Evolutionary conservation across 2,329 filamentous ascomycete genomes (phyloP).

Genomic region (Trichoderma pleuroti): DNA sequence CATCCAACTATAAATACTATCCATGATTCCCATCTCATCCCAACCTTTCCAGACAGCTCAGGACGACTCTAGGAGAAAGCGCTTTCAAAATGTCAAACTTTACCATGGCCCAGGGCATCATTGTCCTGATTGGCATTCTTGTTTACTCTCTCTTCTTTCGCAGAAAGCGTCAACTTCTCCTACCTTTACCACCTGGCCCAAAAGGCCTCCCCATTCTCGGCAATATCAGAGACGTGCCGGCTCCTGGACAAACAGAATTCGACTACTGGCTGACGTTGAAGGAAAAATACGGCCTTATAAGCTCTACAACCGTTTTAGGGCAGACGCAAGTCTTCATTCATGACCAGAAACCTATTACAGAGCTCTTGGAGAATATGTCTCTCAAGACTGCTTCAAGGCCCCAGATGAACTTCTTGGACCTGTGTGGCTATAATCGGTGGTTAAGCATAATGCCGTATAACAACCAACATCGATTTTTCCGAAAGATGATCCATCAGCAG

Average conservation of each 20-base stretch:
- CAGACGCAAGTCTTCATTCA: not conserved
- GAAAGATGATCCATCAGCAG: conserved; percentile 9
- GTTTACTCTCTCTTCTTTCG: conserved; percentile 2
- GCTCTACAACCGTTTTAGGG: not conserved
- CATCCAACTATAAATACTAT: not conserved
- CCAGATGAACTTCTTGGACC: not conserved
- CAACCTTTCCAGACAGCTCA: not conserved
- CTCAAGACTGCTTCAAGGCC: conserved; percentile 12
- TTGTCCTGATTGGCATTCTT: not conserved
- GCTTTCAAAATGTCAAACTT: not conserved
- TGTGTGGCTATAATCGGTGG: conserved; percentile 25
- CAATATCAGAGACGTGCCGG: conserved; percentile 45
- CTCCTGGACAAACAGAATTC: conserved; percentile 29
- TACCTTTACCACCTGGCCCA: conserved; percentile 29
- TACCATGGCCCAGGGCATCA: not conserved
- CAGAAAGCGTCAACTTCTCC: not conserved
- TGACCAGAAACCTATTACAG: not conserved
- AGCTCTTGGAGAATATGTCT: not conserved
- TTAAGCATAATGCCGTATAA: conserved; percentile 2
- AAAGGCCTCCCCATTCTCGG: conserved; percentile 41
- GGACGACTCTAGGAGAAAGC: not conserved
- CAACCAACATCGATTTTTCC: not conserved
- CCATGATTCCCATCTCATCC: not conserved
- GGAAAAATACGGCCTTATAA: conserved; percentile 26
- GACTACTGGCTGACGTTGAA: conserved; percentile 37